A percentile compares a stretch with the other conserved stretches of the same genome.
Conservation (phyloP, 441 rosid genomes). For the Daphne laureola region DNA sequence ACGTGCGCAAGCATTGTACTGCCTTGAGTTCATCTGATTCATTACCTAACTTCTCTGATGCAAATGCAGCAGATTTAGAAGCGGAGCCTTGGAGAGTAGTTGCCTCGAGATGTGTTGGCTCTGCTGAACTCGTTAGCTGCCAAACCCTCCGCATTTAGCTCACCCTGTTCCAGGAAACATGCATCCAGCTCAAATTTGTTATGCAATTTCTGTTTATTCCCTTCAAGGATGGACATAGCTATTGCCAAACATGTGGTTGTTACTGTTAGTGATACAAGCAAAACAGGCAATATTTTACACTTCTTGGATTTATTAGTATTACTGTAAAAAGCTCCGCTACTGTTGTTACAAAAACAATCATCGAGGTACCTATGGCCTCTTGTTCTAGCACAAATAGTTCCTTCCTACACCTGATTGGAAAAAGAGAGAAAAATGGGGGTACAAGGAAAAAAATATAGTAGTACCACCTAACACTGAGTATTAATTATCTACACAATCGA, state of each 20-base stretch:
- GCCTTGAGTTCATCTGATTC: constrained; percentile 26
- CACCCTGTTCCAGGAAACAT: neutral
- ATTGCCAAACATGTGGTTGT: too few relatives aligned
- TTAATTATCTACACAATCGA: constrained; percentile 20
- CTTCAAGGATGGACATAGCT: too few relatives aligned
- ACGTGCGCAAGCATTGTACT: constrained; percentile 33
- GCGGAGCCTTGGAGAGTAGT: constrained; percentile 59
- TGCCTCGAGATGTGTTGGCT: constrained; percentile 41
- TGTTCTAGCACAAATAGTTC: constrained; percentile 16
- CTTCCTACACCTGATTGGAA: neutral
- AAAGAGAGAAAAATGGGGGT: too few relatives aligned
- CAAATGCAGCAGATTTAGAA: constrained; percentile 34
- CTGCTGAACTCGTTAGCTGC: constrained; percentile 76
- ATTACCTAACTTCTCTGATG: constrained; percentile 19
- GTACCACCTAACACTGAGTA: constrained; percentile 1
- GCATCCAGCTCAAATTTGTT: too few relatives aligned
- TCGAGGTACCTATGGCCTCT: neutral
- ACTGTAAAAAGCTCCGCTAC: constrained; percentile 1
- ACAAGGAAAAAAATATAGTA: too few relatives aligned
- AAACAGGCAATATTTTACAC: too few relatives aligned
- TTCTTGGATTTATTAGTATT: neutral
- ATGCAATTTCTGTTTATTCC: too few relatives aligned
- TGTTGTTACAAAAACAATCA: neutral
- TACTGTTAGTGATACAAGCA: too few relatives aligned
- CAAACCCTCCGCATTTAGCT: constrained; percentile 55